Evolutionary conservation across 164 flowering plant species (phyloP), one percentile per base, ranked within the genome.

Genomic region (Berberis vulgaris): DNA sequence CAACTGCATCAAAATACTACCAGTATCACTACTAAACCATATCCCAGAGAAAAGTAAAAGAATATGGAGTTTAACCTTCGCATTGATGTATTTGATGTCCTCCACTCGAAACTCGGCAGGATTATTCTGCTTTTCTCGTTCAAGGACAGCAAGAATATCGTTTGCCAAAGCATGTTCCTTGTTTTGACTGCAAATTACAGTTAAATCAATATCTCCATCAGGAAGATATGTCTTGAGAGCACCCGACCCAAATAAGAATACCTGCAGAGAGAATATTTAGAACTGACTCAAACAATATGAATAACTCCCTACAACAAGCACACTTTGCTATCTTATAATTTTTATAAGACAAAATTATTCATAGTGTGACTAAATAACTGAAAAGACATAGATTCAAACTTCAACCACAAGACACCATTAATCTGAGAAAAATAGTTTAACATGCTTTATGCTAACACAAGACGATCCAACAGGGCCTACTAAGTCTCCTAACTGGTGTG

Each of bases 141-240:
- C 78, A 58, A 93, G 96, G 50, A 82, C 75, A 59, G 76, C 50
- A 56, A 66, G 68, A 13, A 88, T 79, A 11, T 78, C 78, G 53
- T 59, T 67, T 6, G 85, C 86, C 73, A 88, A 26, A 26, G 26
- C 69, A 53, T 87, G 91, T 64, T 84, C 92, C 11, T 61, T 54
- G 68, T 76, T 77, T 41, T 58, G 61, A 61, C 74, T 74, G 69
- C 80, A 74, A 72, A 91, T 69, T 40, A 80, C 85, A 43, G 96
- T 89, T 71, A 92, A 72, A 77, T 92, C 98, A 66, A 92, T 92
- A 67, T 89, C 98, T 61, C 98, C 98, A 75, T 92, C 98, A 64
- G 97, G 96, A 61, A 92, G 88, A 78, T 92, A 92, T 2, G 98
- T 92, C 74, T 81, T 86, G 60, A 92, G 63, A 7, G 97, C 97